Evolutionary conservation across 2,329 filamentous ascomycete genomes (phyloP), one percentile per base, ranked within the genome.

Genomic region (Fragosphaeria purpurea): DNA sequence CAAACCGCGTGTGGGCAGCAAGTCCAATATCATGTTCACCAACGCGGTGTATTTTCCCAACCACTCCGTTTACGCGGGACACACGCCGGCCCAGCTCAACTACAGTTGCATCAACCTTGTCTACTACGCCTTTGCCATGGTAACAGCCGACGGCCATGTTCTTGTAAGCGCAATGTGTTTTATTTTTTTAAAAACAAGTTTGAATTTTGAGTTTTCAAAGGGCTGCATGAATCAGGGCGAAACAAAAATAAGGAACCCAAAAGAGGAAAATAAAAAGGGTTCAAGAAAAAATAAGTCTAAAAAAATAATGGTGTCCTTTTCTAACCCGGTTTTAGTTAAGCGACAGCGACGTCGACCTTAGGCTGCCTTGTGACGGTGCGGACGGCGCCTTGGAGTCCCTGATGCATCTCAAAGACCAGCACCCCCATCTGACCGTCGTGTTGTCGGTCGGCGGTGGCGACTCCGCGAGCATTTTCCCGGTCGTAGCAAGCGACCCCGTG

Each of bases 41-140:
- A 93, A 93, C 65, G 86, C 83, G 30, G 84, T 88, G 13, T 93
- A 91, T 68, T 93, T 88, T 65, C 85, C 86, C n/a, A 91, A 88
- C 66, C 82, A 80, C 69, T 74, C 82, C 52, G 79, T 88, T 57
- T 88, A 89, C 67, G 74, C 76, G 51, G 78, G 83, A 56, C 80
- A 87, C 59, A 85, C 85, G 12, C 87, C 87, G 0, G 85, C 80
- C 1, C 80, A 80, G 50, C 70, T 91, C 61, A 86, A 86, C 63
- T 80, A 88, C 64, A 79, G 79, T 57, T 86, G 84, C 60, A 82
- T 91, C 60, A 89, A 84, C 57, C 84, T 88, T 61, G 80, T 90
- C 32, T 90, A 89, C 66, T 91, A 91, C 63, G 85, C 86, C 10
- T 90, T 87, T 75, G 86, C 86, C 52, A 85, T 77, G 67, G 78